These are phyloP conservation scores for Boechera retrofracta DNA, from an alignment of 345 rosid species.

Conservation along the genomic window DNA sequence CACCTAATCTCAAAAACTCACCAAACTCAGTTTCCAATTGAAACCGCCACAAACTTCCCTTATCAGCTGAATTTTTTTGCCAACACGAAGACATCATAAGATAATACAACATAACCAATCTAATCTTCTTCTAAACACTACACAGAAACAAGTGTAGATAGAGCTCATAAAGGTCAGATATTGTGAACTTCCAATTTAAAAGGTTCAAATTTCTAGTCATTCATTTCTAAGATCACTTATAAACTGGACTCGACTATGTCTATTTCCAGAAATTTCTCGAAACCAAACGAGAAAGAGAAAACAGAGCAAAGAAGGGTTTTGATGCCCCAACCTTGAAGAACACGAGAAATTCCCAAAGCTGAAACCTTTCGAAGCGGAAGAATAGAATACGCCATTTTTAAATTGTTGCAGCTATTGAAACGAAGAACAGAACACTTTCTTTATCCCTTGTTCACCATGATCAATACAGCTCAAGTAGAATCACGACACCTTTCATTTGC, in stretches of 20 bases:
- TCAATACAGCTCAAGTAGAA: slow-evolving; percentile 9
- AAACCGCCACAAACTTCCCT: slow-evolving; percentile 45
- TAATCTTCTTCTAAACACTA: slow-evolving; percentile 8
- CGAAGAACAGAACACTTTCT: not conserved
- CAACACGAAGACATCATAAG: slow-evolving; percentile 19
- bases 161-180: not conserved
- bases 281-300: not conserved
- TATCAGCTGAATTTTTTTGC: slow-evolving; percentile 47
- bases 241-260: not conserved
- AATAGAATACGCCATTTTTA: slow-evolving; percentile 58
- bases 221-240: not conserved
- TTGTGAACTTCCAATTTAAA: not conserved
- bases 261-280: not conserved
- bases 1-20: slow-evolving; percentile 37
- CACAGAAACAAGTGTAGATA: not conserved
- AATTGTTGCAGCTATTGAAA: not conserved
- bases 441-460: not conserved
- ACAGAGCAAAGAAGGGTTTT: not conserved
- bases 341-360: slow-evolving; percentile 55
- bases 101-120: not conserved
- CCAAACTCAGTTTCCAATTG: slow-evolving; percentile 47
- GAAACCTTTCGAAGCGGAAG: slow-evolving; percentile 57
- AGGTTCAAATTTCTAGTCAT: not conserved
- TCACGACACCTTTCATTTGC: not conserved
- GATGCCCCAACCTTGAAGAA: slow-evolving; percentile 59